Percentiles rank a stretch among this genome's conserved stretches.
Conservation (phyloP, 345 rosid species). For the Citrus mangshanensis region DNA sequence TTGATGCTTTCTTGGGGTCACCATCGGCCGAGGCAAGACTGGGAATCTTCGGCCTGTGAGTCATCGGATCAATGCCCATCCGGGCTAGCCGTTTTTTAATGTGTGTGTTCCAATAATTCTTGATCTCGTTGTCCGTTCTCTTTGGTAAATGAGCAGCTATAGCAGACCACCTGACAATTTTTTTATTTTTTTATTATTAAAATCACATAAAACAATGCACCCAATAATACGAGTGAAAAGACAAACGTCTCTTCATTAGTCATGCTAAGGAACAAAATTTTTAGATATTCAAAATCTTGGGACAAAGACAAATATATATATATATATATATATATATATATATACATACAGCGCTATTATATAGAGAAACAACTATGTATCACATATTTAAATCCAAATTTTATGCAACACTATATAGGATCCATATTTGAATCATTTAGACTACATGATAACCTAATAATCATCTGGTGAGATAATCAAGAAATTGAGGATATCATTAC, state of each 20-base stretch:
- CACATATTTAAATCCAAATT: too few relatives aligned
- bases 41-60: conserved; percentile 29
- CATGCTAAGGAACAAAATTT: background rate
- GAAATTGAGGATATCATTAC: too few relatives aligned
- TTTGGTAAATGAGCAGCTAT: conserved; percentile 44
- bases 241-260: background rate
- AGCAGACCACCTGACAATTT: conserved; percentile 44
- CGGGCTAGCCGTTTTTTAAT: conserved; percentile 40
- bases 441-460: too few relatives aligned
- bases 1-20: background rate
- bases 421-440: too few relatives aligned
- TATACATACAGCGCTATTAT: too few relatives aligned
- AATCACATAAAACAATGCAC: background rate
- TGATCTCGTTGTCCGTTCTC: conserved; percentile 56
- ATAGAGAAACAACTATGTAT: too few relatives aligned
- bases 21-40: background rate
- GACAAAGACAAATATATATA: background rate
- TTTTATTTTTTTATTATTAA: background rate
- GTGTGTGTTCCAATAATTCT: conserved; percentile 62
- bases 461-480: too few relatives aligned
- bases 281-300: background rate
- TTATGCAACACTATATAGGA: too few relatives aligned
- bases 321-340: too few relatives aligned
- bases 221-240: background rate
- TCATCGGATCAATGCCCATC: conserved; percentile 43